Evolutionary conservation across 192 early-diverging fungal genomes (phyloP), one percentile per base, ranked within the genome.

Genomic region (Rhizophagus clarus): DNA sequence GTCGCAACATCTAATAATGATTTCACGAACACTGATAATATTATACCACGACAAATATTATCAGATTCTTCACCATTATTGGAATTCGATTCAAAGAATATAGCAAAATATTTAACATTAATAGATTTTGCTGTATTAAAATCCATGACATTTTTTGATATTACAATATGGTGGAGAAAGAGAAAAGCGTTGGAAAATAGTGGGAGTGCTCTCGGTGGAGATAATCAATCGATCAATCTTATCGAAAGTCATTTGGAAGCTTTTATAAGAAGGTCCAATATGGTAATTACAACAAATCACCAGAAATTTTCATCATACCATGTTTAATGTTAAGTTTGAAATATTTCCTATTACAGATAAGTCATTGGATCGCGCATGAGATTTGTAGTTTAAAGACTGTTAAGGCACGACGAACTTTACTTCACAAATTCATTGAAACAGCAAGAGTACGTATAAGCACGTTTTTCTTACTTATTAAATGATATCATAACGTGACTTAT

Each of bases 331-430:
- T 40, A 62, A 47, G 37, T 47, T 26, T 72, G 79, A 28, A 20
- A 34, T 64, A 62, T 17, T 34, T 4, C 62, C 24, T 7, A 37
- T 40, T 9, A 42, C 72, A 86, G 85, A 77, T 89, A 22, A 84
- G 90, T 32, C 89, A 91, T 76, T 91, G 90, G 90, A 85, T 91
- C 12, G 83, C 89, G 0, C 81, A 89, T 40, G 90, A 91, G 76
- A 84, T 91, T 26, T 84, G 87, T 72, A 88, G 83, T 28, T 34
- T 84, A 8, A 79, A 74, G 22, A 69, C 77, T 17, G 69, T 79
- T 24, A 91, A 91, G 80, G 76, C 61, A 0, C 75, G 90, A 29
- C 83, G 85, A 29, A 79, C 83, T 63, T 56, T 91, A 40, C 81
- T 91, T 51, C 86, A 87, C 29, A 90, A 90, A 80, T 89, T 91